Evolutionary conservation across 345 rosid species (phyloP), one percentile per base, ranked within the genome.

Genomic region (Linum usitatissimum): DNA sequence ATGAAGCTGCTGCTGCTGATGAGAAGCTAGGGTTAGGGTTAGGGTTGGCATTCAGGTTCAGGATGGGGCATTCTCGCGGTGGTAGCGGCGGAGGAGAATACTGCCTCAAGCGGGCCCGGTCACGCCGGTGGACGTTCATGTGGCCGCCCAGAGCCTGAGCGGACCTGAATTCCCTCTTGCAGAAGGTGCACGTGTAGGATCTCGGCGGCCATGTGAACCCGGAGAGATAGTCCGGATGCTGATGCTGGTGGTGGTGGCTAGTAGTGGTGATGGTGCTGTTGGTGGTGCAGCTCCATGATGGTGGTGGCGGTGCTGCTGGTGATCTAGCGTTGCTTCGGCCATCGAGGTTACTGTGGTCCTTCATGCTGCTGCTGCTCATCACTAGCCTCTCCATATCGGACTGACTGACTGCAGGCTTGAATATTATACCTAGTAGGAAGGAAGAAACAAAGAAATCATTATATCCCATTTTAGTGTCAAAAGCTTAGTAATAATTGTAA

Each of bases 121-220:
- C 98, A 74, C 95, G 79, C 51, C 95, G 81, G 55, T 92, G 98
- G 56, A 91, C 96, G 70, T 91, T 91, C 98, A 88, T 91, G 80
- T 91, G 97, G 21, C 97, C 96, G 20, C 97, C 97, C 61, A 92
- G 89, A 66, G 98, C 98, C 76, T 92, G 98, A 71, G 96, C 96
- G 42, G 96, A 89, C 76, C 84, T 83, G 69, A 89, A 92, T 70
- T 87, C 98, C 55, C 96, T 84, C 64, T 85, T 85, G 80, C 98
- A 92, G 79, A 89, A 92, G 77, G 88, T 92, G 64, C 98, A 92
- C 18, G 88, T 74, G 77, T 92, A 92, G 53, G 95, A 87, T 76
- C 97, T 84, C 45, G 98, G 95, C 36, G 97, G 98, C 98, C 98
- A 92, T 56, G 95, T 82, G 75, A 87, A 78, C 61, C 84, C 90